Conservation (phyloP, 768 basidiomycete genomes). For the Boletus coccyginus region DNA sequence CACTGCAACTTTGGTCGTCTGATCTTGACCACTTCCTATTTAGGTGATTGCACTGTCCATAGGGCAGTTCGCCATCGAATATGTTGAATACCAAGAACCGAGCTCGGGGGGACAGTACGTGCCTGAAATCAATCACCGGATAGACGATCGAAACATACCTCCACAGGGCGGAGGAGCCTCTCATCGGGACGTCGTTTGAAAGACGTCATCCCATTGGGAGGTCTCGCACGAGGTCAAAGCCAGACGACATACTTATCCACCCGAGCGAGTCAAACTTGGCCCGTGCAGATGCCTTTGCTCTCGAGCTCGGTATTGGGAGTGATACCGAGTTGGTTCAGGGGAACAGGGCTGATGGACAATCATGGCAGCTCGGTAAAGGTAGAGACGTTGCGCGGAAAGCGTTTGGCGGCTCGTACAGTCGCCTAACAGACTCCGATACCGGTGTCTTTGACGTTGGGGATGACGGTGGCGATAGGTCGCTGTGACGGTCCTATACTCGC, state of each 20-base stretch:
- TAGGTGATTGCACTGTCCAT: constrained; percentile 56
- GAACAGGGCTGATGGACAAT: constrained; percentile 35
- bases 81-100: constrained; percentile 21
- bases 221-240: constrained; percentile 52
- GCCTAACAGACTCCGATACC: constrained; percentile 1
- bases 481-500: neutral
- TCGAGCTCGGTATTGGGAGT: constrained; percentile 49
- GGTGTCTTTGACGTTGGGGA: constrained; percentile 9
- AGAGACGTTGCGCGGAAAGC: constrained; percentile 48
- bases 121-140: neutral
- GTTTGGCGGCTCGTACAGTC: constrained; percentile 27
- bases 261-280: constrained; percentile 61
- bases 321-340: constrained; percentile 48
- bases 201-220: constrained; percentile 16
- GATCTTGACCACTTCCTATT: neutral
- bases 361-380: constrained; percentile 54
- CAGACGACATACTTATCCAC: constrained; percentile 60
- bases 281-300: constrained; percentile 61
- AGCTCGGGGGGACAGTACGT: constrained; percentile 22
- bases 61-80: constrained; percentile 57
- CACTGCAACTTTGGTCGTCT: neutral
- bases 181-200: constrained; percentile 13
- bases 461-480: constrained; percentile 11
- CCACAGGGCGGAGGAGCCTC: constrained; percentile 24
- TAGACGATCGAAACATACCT: neutral